phyloP scores from a whole-genome alignment of 352 stramenopile species.

The Phytophthora meadii region DNA sequence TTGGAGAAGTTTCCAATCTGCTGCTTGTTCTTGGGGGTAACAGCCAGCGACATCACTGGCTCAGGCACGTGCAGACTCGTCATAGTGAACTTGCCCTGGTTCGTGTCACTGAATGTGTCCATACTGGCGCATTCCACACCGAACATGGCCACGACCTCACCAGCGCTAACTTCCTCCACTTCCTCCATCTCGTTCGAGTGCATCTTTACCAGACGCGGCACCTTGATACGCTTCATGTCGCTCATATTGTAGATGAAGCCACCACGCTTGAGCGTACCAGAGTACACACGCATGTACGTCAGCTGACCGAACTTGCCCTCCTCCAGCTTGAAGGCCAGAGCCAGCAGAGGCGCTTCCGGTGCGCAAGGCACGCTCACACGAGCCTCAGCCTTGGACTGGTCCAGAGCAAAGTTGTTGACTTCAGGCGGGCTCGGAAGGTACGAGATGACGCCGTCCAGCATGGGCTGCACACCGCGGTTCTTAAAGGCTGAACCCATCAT shows the following conservation, averaged over 20 bases:
- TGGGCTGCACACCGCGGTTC: conserved; percentile 98
- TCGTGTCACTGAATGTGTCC: conserved; percentile 96
- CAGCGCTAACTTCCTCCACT: conserved; percentile 93
- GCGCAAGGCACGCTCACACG: conserved; percentile 89
- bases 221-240: conserved; percentile 94
- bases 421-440: conserved; percentile 97
- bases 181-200: conserved; percentile 99
- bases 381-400: conserved; percentile 93
- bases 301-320: conserved; percentile 99
- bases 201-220: conserved; percentile 98
- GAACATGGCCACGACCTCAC: conserved; percentile 99
- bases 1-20: conserved; percentile 97
- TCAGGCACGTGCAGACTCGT: conserved; percentile 98
- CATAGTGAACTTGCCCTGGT: conserved; percentile 93
- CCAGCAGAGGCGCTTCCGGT: conserved; percentile 92
- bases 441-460: conserved; percentile 97
- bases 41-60: conserved; percentile 97
- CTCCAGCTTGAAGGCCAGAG: conserved; percentile 99
- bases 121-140: conserved; percentile 99
- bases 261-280: conserved; percentile 83
- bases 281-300: conserved; percentile 98
- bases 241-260: conserved; percentile 91
- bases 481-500: conserved; percentile 99
- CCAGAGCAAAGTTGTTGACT: conserved; percentile 96
- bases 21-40: conserved; percentile 96